Evolutionary conservation across 1,139 yeast genomes (phyloP), one percentile per base, ranked within the genome.

Genomic region (Pichia sp.): DNA sequence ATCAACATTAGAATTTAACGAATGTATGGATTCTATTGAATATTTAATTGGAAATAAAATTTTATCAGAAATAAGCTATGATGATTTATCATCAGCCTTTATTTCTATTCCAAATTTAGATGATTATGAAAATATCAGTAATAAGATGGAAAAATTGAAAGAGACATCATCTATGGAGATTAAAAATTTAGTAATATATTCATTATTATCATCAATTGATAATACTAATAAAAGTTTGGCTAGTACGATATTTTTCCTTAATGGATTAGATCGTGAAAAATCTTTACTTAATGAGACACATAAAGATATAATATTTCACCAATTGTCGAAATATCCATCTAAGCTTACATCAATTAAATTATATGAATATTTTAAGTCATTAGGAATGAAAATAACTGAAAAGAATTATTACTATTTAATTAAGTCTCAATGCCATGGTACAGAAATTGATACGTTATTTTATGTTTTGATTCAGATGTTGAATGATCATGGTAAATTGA

Each of bases 401-500:
- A 33, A 45, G 3, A 57, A 59, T 34, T 54, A 52, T 32, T 38
- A 43, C 11, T 41, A 49, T 25, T 34, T 59, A 11, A 6, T 60
- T 47, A 51, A 37, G 38, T 43, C 53, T 5, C 59, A 60, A 45
- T 45, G 53, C 4, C 40, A 34, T 32, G 66, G 66, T 2, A 44
- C 36, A 5, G 64, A 60, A 40, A 53, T 52, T 38, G 62, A 58
- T 34, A 56, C 60, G 3, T 25, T 60, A 1, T 58, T 51, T 34
- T 39, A 53, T n/a, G 18, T 58, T 8, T 41, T 57, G 7, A 30
- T 51, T 1, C 27, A 52, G 7, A 31, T 47, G 6, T 9, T 58
- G 11, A 38, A 48, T 9, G 43, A 42, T 1, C 42, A 51, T 34
- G 47, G 49, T 2, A 18, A 39, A 3, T 25, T 57, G 1, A 30